Percentiles rank a stretch among this genome's conserved stretches.
These are phyloP conservation scores for Gnaphalium uliginosum DNA, from an alignment of 129 eudicot species.

Conservation along the genomic window DNA sequence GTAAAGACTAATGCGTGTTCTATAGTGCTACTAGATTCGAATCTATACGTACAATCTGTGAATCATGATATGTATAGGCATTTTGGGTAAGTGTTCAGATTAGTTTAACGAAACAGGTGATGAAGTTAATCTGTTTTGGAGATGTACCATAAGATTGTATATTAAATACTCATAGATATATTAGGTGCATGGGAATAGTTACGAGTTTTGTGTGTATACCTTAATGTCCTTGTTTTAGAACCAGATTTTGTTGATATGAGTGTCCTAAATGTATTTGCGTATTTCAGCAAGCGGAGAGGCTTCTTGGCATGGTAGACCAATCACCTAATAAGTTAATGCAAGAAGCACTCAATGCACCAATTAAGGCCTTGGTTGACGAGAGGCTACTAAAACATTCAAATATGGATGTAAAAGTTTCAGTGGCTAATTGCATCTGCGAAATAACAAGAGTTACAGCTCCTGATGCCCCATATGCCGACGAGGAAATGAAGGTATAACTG, in stretches of 20 bases:
- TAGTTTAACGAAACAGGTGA: neutral
- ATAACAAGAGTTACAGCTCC: constrained; percentile 94
- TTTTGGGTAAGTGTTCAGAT: constrained; percentile 2
- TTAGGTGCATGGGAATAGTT: neutral
- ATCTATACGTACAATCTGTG: neutral
- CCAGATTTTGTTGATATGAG: constrained; percentile 6
- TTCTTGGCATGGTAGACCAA: constrained; percentile 72
- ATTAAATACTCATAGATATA: neutral
- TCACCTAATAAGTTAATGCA: constrained; percentile 67
- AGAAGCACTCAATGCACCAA: constrained; percentile 53
- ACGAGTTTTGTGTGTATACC: neutral
- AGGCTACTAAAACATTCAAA: constrained; percentile 66
- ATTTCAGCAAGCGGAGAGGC: constrained; percentile 56
- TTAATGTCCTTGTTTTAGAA: constrained; percentile 9
- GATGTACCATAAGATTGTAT: constrained; percentile 4
- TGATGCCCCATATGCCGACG: constrained; percentile 88
- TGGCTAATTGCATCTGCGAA: constrained; percentile 88
- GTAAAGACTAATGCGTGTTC: neutral
- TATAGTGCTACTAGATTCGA: constrained; percentile 2
- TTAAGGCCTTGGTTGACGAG: constrained; percentile 50
- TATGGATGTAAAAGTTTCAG: constrained; percentile 68
- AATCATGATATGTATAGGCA: neutral
- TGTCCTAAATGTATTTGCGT: constrained; percentile 12
- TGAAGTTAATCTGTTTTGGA: constrained; percentile 12
- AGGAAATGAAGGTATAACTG: constrained; percentile 68